Evolutionary conservation across 352 stramenopile genomes (phyloP).

Genomic region (Pythium pectinolyticum): DNA sequence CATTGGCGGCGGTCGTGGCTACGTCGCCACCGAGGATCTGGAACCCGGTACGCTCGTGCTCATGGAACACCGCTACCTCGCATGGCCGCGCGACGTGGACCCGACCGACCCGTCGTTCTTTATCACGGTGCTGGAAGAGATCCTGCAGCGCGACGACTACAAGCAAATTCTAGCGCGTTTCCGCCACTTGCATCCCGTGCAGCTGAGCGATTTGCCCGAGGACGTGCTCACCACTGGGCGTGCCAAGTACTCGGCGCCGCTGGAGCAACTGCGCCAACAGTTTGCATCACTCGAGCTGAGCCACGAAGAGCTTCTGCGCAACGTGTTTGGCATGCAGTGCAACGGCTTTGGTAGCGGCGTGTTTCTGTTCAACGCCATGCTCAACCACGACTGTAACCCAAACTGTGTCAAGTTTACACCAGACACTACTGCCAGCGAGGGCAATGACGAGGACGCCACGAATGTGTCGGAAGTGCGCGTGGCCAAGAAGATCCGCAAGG

Average conservation of each 20-base stretch:
- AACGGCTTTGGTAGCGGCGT: slow-evolving; percentile 94
- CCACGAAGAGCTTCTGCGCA: slow-evolving; percentile 80
- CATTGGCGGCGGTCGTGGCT: slow-evolving; percentile 86
- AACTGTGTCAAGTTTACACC: slow-evolving; percentile 95
- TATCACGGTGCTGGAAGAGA: slow-evolving; percentile 84
- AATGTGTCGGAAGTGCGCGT: slow-evolving; percentile 92
- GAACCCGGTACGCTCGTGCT: slow-evolving; percentile 88
- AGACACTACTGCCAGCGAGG: too few species aligned
- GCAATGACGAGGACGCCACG: slow-evolving; percentile 39
- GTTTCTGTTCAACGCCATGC: slow-evolving; percentile 93
- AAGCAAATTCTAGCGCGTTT: slow-evolving; percentile 74
- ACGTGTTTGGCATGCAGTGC: slow-evolving; percentile 91
- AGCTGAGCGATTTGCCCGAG: slow-evolving; percentile 64
- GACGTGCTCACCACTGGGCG: slow-evolving; percentile 52
- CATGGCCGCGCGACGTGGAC: slow-evolving; percentile 88
- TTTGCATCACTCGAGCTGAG: slow-evolving; percentile 51
- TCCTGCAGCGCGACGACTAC: slow-evolving; percentile 75
- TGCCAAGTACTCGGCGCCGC: slow-evolving; percentile 55
- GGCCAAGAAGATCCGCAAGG: slow-evolving; percentile 76
- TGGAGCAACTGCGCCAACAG: slow-evolving; percentile 51
- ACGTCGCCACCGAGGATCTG: slow-evolving; percentile 79
- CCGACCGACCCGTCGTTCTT: slow-evolving; percentile 79
- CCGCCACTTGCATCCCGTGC: slow-evolving; percentile 83
- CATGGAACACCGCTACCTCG: slow-evolving; percentile 87
- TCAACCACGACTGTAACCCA: slow-evolving; percentile 94